Evolutionary conservation across 2,329 filamentous ascomycete species (phyloP), one percentile per base, ranked within the genome.

Genomic region (Trichoderma citrinoviride): DNA sequence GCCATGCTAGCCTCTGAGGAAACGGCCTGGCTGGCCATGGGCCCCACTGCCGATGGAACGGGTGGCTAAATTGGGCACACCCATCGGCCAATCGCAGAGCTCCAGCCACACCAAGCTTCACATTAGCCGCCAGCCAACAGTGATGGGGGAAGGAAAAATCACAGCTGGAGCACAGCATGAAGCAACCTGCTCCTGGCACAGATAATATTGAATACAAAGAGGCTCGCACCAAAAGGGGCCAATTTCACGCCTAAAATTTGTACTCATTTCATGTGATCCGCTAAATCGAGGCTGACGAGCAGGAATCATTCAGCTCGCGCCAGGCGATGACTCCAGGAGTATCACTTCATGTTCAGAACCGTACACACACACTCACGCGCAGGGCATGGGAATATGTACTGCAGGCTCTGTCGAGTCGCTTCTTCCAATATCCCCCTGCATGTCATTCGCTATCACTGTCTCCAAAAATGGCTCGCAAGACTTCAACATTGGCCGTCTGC

Each of bases 381-480:
- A n/a, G n/a, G n/a, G 2, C 41, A 43, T 19, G 41, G 5, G n/a
- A 43, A 43, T 43, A 5, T 10, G 1, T 10, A 37, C 12, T n/a
- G 10, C 1, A 43, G 19, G 29, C 14, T 8, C 27, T 33, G 27
- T 19, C 23, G n/a, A 43, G 8, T n/a, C 21, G 8, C 44, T 50
- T 25, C 17, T 29, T 61, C 23, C 19, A 56, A 44, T 27, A 17
- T 37, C 12, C n/a, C 62, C 57, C 14, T 21, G 7, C 55, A 43
- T 68, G 74, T 60, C 53, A 55, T 64, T 92, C 89, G 70, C 92
- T 90, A 68, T 90, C 89, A 72, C 90, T 90, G 74, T 93, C 92
- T 6, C 93, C 94, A 83, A 98, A 98, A 33, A 98, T 93, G n/a
- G 92, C 91, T 70, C 87, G 91, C 71, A 97, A 93, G 0, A 97